phyloP scores from a whole-genome alignment of 306 rosid genomes.

The Quercus variabilis region DNA sequence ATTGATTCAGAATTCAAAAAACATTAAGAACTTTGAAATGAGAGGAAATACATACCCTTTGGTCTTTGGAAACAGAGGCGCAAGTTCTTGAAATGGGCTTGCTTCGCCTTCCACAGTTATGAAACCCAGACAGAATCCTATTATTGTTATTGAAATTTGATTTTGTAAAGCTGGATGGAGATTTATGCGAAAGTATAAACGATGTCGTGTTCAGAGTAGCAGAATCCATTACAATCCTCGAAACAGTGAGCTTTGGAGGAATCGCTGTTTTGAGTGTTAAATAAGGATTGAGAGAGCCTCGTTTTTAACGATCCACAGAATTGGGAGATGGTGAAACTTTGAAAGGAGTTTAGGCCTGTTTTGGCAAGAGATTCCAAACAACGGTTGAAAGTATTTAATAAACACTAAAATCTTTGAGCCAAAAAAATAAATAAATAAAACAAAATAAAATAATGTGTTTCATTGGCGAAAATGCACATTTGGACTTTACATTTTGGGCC shows the following conservation, averaged over 20 bases:
- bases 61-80: slow-evolving; percentile 15
- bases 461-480: too few species aligned
- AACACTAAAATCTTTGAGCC: too few species aligned
- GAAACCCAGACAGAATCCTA: slow-evolving; percentile 7
- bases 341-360: too few species aligned
- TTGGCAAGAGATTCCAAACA: too few species aligned
- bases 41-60: slow-evolving; percentile 11
- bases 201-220: slow-evolving; percentile 27
- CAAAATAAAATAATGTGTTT: too few species aligned
- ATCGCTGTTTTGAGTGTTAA: neutral
- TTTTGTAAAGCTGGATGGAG: slow-evolving; percentile 11
- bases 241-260: neutral
- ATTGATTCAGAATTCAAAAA: too few species aligned
- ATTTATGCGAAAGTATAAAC: neutral
- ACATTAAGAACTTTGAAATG: too few species aligned
- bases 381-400: too few species aligned
- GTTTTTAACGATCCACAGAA: neutral
- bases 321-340: neutral
- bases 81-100: slow-evolving; percentile 20
- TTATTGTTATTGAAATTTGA: too few species aligned
- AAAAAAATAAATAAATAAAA: too few species aligned
- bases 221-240: slow-evolving; percentile 23
- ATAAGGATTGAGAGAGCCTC: neutral
- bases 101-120: neutral
- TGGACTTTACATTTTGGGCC: fast-evolving